Percentiles rank a stretch among this genome's conserved stretches.
Evolutionary conservation across 495 filamentous ascomycete species (phyloP).

Genomic region (Hypoxylon fuscum): DNA sequence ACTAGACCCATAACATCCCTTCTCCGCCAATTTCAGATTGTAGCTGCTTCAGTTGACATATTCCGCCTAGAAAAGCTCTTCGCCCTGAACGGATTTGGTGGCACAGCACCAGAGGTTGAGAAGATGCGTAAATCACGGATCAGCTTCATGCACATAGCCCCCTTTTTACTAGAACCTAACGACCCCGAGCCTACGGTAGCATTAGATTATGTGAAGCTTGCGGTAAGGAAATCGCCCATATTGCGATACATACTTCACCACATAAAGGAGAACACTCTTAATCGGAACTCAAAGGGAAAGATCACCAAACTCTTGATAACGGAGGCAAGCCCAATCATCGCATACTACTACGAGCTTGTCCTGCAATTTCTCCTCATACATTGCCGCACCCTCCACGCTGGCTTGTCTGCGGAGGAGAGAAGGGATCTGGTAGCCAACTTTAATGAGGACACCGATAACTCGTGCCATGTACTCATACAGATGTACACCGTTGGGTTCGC

Average conservation of each 20-base stretch:
- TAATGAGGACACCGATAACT: conserved; percentile 24
- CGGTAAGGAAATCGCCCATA: conserved; percentile 32
- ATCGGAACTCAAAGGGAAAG: conserved; percentile 7
- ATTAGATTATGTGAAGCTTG: conserved; percentile 34
- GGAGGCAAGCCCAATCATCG: conserved; percentile 35
- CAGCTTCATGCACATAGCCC: conserved; percentile 22
- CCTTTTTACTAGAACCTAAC: conserved; percentile 9
- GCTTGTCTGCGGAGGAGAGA: conserved; percentile 22
- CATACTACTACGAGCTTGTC: conserved; percentile 42
- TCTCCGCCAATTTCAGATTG: conserved; percentile 28
- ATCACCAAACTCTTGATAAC: conserved; percentile 43
- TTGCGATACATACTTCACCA: conserved; percentile 39
- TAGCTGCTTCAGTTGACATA: conserved; percentile 36
- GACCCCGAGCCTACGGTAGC: conserved; percentile 13
- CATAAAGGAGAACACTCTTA: conserved; percentile 30
- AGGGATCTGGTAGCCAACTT: conserved; percentile 36
- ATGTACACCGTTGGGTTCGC: conserved; percentile 42
- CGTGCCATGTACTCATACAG: conserved; percentile 42
- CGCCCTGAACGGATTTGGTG: conserved; percentile 11
- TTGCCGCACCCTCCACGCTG: conserved; percentile 36
- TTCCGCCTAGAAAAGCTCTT: conserved; percentile 27
- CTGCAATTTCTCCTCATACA: conserved; percentile 40
- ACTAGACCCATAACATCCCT: background rate
- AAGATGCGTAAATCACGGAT: conserved; percentile 29
- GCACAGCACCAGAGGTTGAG: conserved; percentile 9